Evolutionary conservation across 2,329 filamentous ascomycete species (phyloP).

Genomic region (Fusarium dimerum): DNA sequence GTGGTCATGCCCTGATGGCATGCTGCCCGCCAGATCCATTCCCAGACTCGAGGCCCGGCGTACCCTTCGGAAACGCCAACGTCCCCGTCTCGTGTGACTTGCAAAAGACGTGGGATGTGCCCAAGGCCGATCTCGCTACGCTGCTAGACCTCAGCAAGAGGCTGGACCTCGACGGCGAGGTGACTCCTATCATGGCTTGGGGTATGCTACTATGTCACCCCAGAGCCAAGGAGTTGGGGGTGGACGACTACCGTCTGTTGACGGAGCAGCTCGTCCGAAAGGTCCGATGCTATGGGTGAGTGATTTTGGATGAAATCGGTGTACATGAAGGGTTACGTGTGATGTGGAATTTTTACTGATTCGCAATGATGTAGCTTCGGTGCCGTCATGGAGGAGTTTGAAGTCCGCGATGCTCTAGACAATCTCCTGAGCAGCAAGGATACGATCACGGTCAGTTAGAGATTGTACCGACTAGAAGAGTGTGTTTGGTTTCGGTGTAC

Average conservation of each 20-base stretch:
- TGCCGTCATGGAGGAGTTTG: constrained; percentile 66
- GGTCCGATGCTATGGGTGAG: constrained; percentile 89
- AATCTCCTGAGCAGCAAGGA: constrained; percentile 46
- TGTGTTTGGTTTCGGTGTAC: background rate
- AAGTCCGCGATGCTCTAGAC: constrained; percentile 76
- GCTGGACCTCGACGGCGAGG: constrained; percentile 82
- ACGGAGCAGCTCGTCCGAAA: constrained; percentile 75
- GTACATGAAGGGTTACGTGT: background rate
- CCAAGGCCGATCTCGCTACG: constrained; percentile 74
- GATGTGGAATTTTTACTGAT: constrained; percentile 2
- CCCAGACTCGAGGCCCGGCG: constrained; percentile 48
- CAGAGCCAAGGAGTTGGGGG: constrained; percentile 64
- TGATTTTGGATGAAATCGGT: constrained; percentile 18
- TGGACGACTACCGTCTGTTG: constrained; percentile 70
- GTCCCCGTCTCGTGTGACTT: constrained; percentile 33
- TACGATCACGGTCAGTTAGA: constrained; percentile 9
- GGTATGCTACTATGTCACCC: constrained; percentile 76
- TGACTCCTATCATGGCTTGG: constrained; percentile 96
- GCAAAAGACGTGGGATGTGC: constrained; percentile 78
- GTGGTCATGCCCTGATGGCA: constrained; percentile 92
- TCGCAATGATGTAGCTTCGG: constrained; percentile 50
- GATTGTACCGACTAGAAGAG: background rate
- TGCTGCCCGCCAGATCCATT: constrained; percentile 76
- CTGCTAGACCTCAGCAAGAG: constrained; percentile 82
- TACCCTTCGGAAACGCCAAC: constrained; percentile 54